These are phyloP conservation scores for Cyphellophora europaea DNA, from an alignment of 2,329 filamentous ascomycete species.

Conservation along the genomic window DNA sequence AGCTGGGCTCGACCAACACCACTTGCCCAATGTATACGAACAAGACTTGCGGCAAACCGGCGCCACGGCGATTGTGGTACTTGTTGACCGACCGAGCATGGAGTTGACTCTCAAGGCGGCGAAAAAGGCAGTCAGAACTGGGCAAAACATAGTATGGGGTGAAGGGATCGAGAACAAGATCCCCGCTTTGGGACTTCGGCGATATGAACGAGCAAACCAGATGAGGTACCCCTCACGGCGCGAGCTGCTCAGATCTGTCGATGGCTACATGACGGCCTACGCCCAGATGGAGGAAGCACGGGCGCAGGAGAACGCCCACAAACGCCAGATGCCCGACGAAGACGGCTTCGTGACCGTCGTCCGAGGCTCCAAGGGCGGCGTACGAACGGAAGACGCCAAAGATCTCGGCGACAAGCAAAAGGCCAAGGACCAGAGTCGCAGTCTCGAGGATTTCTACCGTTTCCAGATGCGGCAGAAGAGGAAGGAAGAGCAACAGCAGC, in stretches of 20 bases:
- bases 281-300: conserved; percentile 56
- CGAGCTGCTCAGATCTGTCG: conserved; percentile 62
- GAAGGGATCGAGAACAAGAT: conserved; percentile 49
- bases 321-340: conserved; percentile 75
- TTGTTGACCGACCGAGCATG: conserved; percentile 74
- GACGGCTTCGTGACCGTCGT: conserved; percentile 94
- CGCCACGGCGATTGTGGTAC: conserved; percentile 67
- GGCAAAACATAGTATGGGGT: conserved; percentile 58
- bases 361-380: conserved; percentile 64
- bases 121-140: conserved; percentile 49
- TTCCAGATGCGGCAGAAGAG: conserved; percentile 74
- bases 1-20: conserved; percentile 48
- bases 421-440: conserved; percentile 56
- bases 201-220: conserved; percentile 56
- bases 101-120: conserved; percentile 69
- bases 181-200: conserved; percentile 44
- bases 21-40: conserved; percentile 65
- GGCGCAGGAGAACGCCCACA: conserved; percentile 50
- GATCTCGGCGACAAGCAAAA: conserved; percentile 47
- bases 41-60: conserved; percentile 62
- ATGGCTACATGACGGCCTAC: conserved; percentile 81
- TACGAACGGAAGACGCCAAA: conserved; percentile 61
- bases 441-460: conserved; percentile 66
- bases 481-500: conserved; percentile 62
- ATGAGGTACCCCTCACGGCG: conserved; percentile 61